These are phyloP conservation scores for Craterostigma plantagineum DNA, from an alignment of 257 asterid species.

Conservation along the genomic window DNA sequence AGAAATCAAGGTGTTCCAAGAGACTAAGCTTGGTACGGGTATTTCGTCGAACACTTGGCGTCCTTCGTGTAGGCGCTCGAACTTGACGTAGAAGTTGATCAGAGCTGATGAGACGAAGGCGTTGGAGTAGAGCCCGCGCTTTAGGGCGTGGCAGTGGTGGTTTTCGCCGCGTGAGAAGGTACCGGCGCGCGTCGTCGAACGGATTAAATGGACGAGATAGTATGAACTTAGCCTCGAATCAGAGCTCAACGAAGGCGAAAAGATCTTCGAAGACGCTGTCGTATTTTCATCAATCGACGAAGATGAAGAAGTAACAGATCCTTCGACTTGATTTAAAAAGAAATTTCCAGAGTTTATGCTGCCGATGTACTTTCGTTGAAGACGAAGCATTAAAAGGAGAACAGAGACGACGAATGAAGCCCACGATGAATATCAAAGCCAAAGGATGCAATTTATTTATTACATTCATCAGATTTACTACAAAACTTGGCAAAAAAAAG, in stretches of 20 bases:
- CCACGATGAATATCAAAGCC: too few relatives aligned
- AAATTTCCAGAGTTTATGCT: too few relatives aligned
- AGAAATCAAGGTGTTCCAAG: constrained; percentile 80
- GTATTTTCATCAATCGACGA: too few relatives aligned
- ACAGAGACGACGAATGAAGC: too few relatives aligned
- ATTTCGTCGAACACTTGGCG: constrained; percentile 42
- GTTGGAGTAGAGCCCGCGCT: constrained; percentile 28
- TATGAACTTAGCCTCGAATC: constrained; percentile 21
- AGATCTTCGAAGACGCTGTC: too few relatives aligned
- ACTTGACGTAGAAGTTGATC: constrained; percentile 27
- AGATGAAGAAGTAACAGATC: too few relatives aligned
- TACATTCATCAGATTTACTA: too few relatives aligned
- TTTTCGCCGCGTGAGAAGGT: constrained; percentile 35
- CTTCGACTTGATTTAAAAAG: too few relatives aligned
- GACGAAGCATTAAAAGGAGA: too few relatives aligned
- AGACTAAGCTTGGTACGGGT: constrained; percentile 49
- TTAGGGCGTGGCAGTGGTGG: constrained; percentile 37
- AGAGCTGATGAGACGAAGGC: constrained; percentile 33
- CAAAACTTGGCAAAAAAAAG: too few relatives aligned
- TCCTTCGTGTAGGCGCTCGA: constrained; percentile 24
- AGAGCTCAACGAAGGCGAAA: constrained; percentile 7
- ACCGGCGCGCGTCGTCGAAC: constrained; percentile 23
- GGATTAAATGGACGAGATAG: constrained; percentile 33
- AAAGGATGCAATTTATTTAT: too few relatives aligned
- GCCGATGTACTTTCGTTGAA: too few relatives aligned